phyloP scores from a whole-genome alignment of 176 grass and related monocot genomes.

The Carex myosuroides region DNA sequence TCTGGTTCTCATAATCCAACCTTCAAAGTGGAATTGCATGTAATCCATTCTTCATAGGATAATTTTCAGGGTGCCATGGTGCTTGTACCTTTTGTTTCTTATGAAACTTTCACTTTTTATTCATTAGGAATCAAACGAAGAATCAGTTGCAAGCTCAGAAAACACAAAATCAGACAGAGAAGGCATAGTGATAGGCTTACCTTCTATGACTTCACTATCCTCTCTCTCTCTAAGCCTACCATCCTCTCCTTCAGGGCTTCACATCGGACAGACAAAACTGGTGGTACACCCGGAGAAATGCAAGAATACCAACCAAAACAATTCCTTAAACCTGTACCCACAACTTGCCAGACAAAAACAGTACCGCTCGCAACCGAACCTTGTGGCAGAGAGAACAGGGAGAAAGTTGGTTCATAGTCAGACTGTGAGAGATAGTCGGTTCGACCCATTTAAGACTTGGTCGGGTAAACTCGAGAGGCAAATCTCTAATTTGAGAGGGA shows the following conservation, averaged over 20 bases:
- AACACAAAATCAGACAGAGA: not conserved
- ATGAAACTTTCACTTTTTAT: too few relatives aligned
- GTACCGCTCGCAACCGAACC: slow-evolving; percentile 66
- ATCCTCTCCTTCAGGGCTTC: slow-evolving; percentile 61
- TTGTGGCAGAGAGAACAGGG: not conserved
- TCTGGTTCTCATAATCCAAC: not conserved
- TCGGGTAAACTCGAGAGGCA: slow-evolving; percentile 80
- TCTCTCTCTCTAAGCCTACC: slow-evolving; percentile 61
- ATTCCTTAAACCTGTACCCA: not conserved
- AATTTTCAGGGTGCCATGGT: not conserved
- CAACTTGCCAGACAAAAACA: slow-evolving; percentile 36
- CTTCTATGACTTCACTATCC: slow-evolving; percentile 1
- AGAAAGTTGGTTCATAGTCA: slow-evolving; percentile 17
- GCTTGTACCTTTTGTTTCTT: not conserved
- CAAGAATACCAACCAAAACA: not conserved
- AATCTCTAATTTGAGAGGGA: slow-evolving; percentile 72
- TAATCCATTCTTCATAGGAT: not conserved
- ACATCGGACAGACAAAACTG: slow-evolving; percentile 34
- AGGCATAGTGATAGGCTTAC: slow-evolving; percentile 39
- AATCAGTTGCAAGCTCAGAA: not conserved
- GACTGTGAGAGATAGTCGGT: slow-evolving; percentile 43
- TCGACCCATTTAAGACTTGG: slow-evolving; percentile 92
- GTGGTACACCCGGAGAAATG: not conserved
- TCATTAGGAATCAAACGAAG: not conserved
- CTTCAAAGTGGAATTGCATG: not conserved